Evolutionary conservation across 179 eudicot genomes (phyloP).

Genomic region (Vitellaria paradoxa): DNA sequence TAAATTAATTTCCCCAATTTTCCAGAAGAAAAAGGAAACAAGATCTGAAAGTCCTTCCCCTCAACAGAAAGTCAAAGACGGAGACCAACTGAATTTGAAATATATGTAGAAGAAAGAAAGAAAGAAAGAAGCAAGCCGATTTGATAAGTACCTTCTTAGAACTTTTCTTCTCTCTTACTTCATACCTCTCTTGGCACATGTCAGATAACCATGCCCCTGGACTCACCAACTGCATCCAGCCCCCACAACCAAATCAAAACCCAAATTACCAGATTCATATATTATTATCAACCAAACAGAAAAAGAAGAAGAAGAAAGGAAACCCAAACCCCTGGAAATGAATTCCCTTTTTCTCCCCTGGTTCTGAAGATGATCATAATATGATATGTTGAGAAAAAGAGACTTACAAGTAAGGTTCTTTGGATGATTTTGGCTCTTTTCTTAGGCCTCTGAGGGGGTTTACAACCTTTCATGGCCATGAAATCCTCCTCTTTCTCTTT

Average conservation of each 20-base stretch:
- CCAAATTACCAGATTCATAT: background rate
- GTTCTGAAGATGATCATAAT: too few relatives aligned
- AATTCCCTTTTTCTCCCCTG: background rate
- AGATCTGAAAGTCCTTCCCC: too few relatives aligned
- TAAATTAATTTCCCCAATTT: too few relatives aligned
- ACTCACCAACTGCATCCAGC: conserved; percentile 65
- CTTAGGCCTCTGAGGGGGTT: conserved; percentile 60
- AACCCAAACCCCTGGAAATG: conserved; percentile 11
- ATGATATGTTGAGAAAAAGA: background rate
- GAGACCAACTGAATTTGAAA: background rate
- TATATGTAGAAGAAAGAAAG: background rate
- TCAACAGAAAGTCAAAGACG: too few relatives aligned
- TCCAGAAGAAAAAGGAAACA: too few relatives aligned
- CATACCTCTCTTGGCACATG: conserved; percentile 89
- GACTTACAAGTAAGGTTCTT: conserved; percentile 46
- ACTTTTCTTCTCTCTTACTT: conserved; percentile 93
- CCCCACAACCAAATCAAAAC: conserved; percentile 5
- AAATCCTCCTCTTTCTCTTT: conserved; percentile 70
- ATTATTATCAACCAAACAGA: background rate
- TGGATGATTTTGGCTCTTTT: conserved; percentile 55
- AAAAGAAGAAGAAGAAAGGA: background rate
- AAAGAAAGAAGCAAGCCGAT: too few relatives aligned
- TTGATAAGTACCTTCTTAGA: conserved; percentile 59
- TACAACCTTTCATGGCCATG: conserved; percentile 69
- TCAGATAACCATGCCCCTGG: conserved; percentile 95